Conservation (phyloP, 2,329 filamentous ascomycete genomes). For the Hymenoscyphus linearis region DNA sequence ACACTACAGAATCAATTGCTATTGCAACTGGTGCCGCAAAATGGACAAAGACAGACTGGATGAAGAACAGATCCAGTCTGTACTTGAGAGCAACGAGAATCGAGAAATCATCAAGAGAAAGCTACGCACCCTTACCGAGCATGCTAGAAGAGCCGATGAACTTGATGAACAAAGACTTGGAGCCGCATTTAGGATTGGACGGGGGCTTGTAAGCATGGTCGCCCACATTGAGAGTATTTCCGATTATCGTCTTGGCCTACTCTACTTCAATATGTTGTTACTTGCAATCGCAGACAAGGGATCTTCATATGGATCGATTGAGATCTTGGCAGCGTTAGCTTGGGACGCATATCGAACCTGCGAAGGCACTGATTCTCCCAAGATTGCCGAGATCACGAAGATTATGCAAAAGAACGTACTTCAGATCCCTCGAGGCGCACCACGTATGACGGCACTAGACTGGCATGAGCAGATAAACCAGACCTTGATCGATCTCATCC, state of each 20-base stretch:
- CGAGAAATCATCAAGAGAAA: neutral
- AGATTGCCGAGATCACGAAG: neutral
- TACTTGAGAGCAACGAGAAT: neutral
- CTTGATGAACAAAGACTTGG: neutral
- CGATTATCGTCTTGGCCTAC: neutral
- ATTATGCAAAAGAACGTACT: neutral
- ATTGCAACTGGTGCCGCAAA: neutral
- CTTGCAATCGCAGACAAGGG: neutral
- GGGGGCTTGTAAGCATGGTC: neutral
- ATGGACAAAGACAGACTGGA: neutral
- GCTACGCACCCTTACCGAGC: neutral
- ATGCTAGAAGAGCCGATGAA: neutral
- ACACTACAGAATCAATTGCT: neutral
- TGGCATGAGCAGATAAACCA: neutral
- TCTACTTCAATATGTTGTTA: neutral
- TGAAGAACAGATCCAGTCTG: neutral
- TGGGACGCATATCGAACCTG: neutral
- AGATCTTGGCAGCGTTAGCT: slow-evolving; percentile 1
- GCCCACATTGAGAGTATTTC: neutral
- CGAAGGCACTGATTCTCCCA: neutral
- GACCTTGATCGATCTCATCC: neutral
- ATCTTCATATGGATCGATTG: neutral
- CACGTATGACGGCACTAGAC: neutral
- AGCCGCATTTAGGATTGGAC: neutral
- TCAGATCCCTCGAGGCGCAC: neutral